Conservation (phyloP, 495 filamentous ascomycete species). For the Articulospora tetracladia region DNA sequence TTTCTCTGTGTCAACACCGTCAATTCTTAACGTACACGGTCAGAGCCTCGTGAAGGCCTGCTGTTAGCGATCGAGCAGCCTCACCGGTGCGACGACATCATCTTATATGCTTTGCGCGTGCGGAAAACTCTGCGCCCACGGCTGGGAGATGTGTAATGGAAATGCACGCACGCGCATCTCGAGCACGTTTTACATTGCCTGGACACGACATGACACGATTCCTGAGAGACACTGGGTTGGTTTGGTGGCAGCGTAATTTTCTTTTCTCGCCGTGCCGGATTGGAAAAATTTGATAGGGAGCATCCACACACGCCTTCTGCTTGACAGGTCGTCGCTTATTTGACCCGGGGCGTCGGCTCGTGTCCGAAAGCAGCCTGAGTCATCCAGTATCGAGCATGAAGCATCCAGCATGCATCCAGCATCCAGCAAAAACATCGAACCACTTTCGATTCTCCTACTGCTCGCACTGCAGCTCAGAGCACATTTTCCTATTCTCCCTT, state of each 20-base stretch:
- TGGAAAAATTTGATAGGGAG: not conserved
- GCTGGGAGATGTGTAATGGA: not conserved
- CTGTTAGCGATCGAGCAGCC: constrained; percentile 16
- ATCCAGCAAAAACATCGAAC: no score
- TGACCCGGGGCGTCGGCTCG: not conserved
- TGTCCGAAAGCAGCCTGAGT: not conserved
- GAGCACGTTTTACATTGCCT: not conserved
- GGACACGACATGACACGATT: not conserved
- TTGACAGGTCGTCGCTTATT: constrained; percentile 1
- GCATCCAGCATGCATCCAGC: no score
- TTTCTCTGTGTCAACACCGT: constrained; percentile 21
- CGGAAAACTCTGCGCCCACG: not conserved
- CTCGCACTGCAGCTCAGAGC: no score
- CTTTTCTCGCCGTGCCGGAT: not conserved
- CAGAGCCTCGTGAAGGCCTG: constrained; percentile 13
- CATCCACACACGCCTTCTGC: not conserved
- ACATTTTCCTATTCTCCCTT: no score
- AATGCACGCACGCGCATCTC: not conserved
- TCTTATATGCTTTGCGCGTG: not conserved
- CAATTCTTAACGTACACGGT: constrained; percentile 20
- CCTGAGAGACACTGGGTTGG: not conserved
- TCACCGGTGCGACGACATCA: not conserved
- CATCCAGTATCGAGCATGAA: not conserved
- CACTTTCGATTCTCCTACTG: no score
- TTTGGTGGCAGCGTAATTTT: not conserved